Conservation (phyloP, 495 filamentous ascomycete species). For the Penicillium canariense region DNA sequence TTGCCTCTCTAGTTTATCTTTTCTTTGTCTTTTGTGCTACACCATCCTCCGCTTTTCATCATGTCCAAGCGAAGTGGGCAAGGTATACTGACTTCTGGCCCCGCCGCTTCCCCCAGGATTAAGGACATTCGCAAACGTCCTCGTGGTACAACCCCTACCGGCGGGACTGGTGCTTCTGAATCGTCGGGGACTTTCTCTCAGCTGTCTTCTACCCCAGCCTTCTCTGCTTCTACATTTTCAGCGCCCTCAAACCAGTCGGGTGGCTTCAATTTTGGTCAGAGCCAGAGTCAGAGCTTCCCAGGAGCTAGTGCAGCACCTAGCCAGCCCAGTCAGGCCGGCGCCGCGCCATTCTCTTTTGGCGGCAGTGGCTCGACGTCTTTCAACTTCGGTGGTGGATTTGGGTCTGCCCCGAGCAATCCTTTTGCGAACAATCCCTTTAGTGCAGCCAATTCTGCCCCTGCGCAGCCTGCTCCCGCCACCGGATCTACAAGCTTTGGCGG, state of each 20-base stretch:
- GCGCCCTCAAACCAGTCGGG: slow-evolving; percentile 31
- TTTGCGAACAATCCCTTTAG: slow-evolving; percentile 34
- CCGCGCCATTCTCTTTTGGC: slow-evolving; percentile 42
- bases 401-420: slow-evolving; percentile 33
- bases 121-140: slow-evolving; percentile 35
- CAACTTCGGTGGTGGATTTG: slow-evolving; percentile 34
- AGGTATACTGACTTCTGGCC: neutral
- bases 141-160: slow-evolving; percentile 20
- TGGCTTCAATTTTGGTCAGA: slow-evolving; percentile 45
- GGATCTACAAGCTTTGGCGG: slow-evolving; percentile 25
- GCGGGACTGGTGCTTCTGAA: slow-evolving; percentile 18
- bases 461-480: slow-evolving; percentile 17
- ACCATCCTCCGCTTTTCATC: neutral
- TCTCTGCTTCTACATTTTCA: slow-evolving; percentile 30
- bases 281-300: slow-evolving; percentile 49
- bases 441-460: slow-evolving; percentile 14
- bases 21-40: slow-evolving; percentile 1
- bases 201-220: slow-evolving; percentile 28
- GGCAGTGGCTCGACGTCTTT: slow-evolving; percentile 30
- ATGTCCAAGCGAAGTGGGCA: neutral
- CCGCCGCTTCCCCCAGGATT: slow-evolving; percentile 27
- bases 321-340: slow-evolving; percentile 29
- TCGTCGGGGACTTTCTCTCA: slow-evolving; percentile 22
- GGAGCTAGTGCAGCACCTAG: slow-evolving; percentile 29
- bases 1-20: slow-evolving; percentile 8